Base-by-base conservation (phyloP, 352 stramenopile species). In the Plasmopara viticola region DNA sequence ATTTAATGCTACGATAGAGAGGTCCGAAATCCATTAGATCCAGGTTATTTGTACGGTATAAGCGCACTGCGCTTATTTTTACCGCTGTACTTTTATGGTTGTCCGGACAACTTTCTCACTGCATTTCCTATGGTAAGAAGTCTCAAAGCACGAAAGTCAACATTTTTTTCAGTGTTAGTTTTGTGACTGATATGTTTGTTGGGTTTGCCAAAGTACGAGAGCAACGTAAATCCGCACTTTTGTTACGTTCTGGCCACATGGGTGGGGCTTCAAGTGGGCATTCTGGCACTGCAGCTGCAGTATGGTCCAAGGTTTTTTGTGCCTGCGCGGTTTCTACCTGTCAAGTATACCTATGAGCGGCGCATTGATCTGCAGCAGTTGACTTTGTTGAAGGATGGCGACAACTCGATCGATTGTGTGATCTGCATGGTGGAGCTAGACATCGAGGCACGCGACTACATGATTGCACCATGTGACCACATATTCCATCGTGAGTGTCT, bases 311-410 rank as follows among this genome's bases (percentile, higher is more conserved):
- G 94, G 31, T 98, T 97, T 58, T 98, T 98, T 70, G 93, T 99
- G 30, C 96, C 96, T 31, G 80, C 88, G 37, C 77, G 84, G 54
- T 98, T 98, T 53, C 55, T 98, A 30, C 96, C 96, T 2, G 90
- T 96, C 34, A 98, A 98, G 70, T 99, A 97, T 72, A 96, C 98
- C 60, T 99, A 98, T 75, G 89, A 94, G 72, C 84, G 95, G 33
- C 75, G 76, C 40, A 87, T 91, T 20, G 77, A 83, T 45, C 15
- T 73, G 34, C 74, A 90, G 48, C 63, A 90, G 46, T 51, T 88
- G 48, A 76, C 74, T 51, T 54, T 90, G 35, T 63, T 92, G 6
- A 74, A 75, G 30, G 83, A 85, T 54, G 70, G 85, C 52, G 76
- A 84, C 40, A 68, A 61, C 49, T 66, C 74, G 6, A 84, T 89